phyloP scores from a whole-genome alignment of 257 asterid genomes.

The Marsdenia floribunda region DNA sequence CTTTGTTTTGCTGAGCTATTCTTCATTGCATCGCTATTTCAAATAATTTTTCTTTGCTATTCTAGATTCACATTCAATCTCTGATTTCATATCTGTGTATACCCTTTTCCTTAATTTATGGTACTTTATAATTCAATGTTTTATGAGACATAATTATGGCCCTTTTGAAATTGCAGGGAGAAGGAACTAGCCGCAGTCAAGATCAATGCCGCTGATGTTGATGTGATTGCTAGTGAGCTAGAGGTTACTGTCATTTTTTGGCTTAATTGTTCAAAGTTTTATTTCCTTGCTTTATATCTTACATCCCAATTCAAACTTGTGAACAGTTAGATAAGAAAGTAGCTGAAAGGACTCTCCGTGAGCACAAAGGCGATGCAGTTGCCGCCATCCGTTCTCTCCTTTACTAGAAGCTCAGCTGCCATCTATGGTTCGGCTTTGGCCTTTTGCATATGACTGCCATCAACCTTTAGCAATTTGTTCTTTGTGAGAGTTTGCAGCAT shows the following conservation, averaged over 20 bases:
- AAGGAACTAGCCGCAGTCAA: slow-evolving; percentile 90
- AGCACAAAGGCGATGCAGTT: slow-evolving; percentile 90
- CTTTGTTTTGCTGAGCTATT: neutral
- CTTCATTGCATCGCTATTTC: neutral
- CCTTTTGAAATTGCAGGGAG: slow-evolving; percentile 49
- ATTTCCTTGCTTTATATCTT: neutral
- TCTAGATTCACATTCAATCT: neutral
- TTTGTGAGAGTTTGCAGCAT: neutral
- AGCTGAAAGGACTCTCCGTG: slow-evolving; percentile 82
- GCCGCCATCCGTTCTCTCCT: slow-evolving; percentile 89
- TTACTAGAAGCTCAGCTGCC: slow-evolving; percentile 15
- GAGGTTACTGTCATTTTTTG: slow-evolving; percentile 42
- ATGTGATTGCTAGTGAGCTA: slow-evolving; percentile 77
- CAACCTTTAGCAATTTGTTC: neutral
- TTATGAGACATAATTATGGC: neutral
- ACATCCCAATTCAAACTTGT: neutral
- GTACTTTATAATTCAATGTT: neutral
- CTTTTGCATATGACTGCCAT: neutral
- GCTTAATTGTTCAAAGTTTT: neutral
- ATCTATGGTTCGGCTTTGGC: neutral
- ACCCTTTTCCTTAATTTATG: neutral
- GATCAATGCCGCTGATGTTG: slow-evolving; percentile 81
- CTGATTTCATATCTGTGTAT: too few relatives aligned
- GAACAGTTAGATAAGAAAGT: slow-evolving; percentile 81
- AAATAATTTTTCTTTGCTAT: neutral